phyloP scores from a whole-genome alignment of 352 stramenopile species.

The Globisporangium nunn region DNA sequence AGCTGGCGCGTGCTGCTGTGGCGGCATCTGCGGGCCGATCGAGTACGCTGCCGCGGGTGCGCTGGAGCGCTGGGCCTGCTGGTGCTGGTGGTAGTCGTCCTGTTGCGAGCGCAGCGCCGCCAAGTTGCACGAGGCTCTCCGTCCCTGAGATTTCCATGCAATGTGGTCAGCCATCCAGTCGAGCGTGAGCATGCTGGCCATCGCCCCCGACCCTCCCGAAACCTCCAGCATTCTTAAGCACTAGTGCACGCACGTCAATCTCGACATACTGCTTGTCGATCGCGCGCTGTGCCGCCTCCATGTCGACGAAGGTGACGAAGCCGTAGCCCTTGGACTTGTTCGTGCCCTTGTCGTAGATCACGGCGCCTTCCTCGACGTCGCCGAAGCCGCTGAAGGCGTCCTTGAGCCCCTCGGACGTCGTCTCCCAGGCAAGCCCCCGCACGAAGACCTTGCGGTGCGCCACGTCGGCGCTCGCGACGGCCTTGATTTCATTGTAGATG shows the following conservation, averaged over 20 bases:
- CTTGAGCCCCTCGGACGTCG: slow-evolving; percentile 38
- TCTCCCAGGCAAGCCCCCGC: slow-evolving; percentile 53
- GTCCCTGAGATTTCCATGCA: slow-evolving; percentile 15
- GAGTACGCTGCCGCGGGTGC: neutral
- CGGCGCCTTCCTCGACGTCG: slow-evolving; percentile 42
- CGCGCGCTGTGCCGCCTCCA: slow-evolving; percentile 43
- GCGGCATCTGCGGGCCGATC: neutral
- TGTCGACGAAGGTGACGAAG: slow-evolving; percentile 64
- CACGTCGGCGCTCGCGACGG: slow-evolving; percentile 41
- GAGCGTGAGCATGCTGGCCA: neutral
- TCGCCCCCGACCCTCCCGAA: too few species aligned
- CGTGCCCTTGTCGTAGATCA: slow-evolving; percentile 57
- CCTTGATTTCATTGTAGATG: slow-evolving; percentile 55
- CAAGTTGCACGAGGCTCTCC: slow-evolving; percentile 42
- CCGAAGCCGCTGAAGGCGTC: slow-evolving; percentile 46
- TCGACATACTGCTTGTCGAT: slow-evolving; percentile 39
- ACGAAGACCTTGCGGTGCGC: slow-evolving; percentile 69
- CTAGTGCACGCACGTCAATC: slow-evolving; percentile 41
- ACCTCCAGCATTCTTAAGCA: neutral
- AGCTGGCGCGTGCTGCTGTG: slow-evolving; percentile 10
- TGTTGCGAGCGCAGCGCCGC: slow-evolving; percentile 33
- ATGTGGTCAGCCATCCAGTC: too few species aligned
- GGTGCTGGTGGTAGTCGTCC: slow-evolving; percentile 29
- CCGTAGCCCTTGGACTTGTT: slow-evolving; percentile 59
- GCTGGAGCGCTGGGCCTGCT: slow-evolving; percentile 6